Conservation (phyloP, 768 basidiomycete genomes). For the Tricholoma terreum region DNA sequence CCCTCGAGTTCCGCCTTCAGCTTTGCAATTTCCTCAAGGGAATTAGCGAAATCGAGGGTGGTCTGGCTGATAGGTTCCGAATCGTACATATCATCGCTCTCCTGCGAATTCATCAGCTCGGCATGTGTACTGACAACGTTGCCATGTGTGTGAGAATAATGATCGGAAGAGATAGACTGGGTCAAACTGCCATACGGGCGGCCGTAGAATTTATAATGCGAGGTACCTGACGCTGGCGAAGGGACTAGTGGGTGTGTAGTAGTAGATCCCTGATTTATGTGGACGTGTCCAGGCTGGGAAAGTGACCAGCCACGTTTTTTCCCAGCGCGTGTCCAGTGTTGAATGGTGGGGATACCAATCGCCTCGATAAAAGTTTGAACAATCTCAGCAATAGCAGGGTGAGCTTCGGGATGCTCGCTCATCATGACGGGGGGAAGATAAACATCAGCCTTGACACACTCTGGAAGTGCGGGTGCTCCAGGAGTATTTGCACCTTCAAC, state of each 20-base stretch:
- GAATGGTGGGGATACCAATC: not conserved
- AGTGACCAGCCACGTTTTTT: not conserved
- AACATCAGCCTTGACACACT: not conserved
- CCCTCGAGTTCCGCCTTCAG: not conserved
- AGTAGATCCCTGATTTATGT: not conserved
- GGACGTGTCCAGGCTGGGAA: not conserved
- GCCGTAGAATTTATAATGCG: not conserved
- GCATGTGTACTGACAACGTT: not conserved
- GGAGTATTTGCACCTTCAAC: not conserved
- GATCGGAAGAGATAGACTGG: not conserved
- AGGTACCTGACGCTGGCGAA: not conserved
- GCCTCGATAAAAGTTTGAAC: not conserved
- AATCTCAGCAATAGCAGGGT: not conserved
- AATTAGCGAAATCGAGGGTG: not conserved
- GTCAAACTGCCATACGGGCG: not conserved
- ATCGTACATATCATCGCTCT: not conserved
- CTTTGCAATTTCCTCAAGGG: not conserved
- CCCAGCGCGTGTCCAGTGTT: too few relatives aligned
- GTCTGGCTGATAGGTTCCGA: not conserved
- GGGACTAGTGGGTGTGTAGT: not conserved
- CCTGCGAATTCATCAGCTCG: not conserved
- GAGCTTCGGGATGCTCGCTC: too few relatives aligned
- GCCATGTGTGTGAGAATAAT: not conserved
- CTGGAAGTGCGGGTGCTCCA: not conserved
- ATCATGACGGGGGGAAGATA: too few relatives aligned